These are phyloP conservation scores for Kernera saxatilis DNA, from an alignment of 345 rosid species.

Conservation along the genomic window DNA sequence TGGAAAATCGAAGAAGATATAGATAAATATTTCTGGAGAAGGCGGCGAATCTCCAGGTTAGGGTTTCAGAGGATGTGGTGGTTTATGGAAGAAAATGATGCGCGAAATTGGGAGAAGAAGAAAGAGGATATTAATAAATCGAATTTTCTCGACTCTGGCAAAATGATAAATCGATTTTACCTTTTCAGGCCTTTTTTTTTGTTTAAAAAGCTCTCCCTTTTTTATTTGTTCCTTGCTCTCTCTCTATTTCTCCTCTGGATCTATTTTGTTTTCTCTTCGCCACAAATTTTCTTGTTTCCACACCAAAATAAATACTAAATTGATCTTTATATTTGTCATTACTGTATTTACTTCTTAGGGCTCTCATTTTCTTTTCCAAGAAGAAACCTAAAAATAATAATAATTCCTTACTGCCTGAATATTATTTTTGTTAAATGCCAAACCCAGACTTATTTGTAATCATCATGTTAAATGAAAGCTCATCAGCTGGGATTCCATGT, in stretches of 20 bases:
- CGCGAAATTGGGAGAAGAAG: background rate
- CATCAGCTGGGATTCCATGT: background rate
- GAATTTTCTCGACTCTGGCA: background rate
- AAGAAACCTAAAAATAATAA: background rate
- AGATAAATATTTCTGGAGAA: background rate
- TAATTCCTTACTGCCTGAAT: background rate
- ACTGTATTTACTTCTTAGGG: background rate
- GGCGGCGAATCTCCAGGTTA: slow-evolving; percentile 18
- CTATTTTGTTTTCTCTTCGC: slow-evolving; percentile 1
- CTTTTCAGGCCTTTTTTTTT: background rate
- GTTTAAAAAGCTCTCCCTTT: background rate
- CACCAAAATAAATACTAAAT: background rate
- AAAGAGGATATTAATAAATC: background rate
- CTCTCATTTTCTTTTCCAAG: slow-evolving; percentile 10
- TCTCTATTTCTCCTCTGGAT: background rate
- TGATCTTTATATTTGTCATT: background rate
- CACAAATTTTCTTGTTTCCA: background rate
- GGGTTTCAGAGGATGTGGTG: slow-evolving; percentile 17
- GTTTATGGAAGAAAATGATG: background rate
- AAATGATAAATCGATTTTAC: background rate
- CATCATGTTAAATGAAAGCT: background rate
- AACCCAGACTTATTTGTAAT: background rate
- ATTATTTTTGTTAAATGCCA: background rate
- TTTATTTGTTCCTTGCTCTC: background rate
- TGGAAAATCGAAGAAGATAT: background rate